Conservation (phyloP, 176 grass and related monocot genomes). For the Aegilops tauschii region DNA sequence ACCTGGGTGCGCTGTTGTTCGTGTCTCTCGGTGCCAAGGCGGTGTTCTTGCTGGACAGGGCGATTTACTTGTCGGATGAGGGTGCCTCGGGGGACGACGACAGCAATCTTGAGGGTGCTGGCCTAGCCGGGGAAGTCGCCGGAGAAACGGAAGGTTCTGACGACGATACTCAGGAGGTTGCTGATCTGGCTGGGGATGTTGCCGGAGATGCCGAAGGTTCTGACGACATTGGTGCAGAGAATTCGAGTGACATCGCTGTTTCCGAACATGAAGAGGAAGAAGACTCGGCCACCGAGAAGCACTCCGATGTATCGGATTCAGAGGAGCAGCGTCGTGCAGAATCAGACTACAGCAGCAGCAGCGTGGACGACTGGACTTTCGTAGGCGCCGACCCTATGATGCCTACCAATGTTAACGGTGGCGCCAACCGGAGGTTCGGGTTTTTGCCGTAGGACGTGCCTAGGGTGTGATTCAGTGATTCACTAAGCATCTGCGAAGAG, state of each 20-base stretch:
- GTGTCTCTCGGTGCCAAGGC: not conserved
- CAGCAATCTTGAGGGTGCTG: not conserved
- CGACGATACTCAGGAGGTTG: not conserved
- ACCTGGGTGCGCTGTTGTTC: not conserved
- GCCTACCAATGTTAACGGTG: not conserved
- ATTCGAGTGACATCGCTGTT: not conserved
- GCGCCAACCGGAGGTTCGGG: not conserved
- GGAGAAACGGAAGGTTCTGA: not conserved
- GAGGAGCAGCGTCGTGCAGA: not conserved
- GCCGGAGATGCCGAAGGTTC: not conserved
- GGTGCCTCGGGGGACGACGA: not conserved
- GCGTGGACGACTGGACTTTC: constrained; percentile 18
- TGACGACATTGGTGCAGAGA: not conserved
- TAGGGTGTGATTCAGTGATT: not conserved
- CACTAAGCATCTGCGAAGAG: not conserved
- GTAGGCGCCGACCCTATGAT: not conserved
- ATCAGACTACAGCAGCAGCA: not conserved
- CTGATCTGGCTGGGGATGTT: not conserved
- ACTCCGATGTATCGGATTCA: not conserved
- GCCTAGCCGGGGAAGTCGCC: too few species aligned
- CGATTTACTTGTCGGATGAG: not conserved
- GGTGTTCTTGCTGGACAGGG: not conserved
- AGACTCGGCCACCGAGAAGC: not conserved
- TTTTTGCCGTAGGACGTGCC: not conserved
- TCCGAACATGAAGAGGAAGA: not conserved